Base-by-base conservation (phyloP, 257 asterid species). In the Penstemon eatonii region DNA sequence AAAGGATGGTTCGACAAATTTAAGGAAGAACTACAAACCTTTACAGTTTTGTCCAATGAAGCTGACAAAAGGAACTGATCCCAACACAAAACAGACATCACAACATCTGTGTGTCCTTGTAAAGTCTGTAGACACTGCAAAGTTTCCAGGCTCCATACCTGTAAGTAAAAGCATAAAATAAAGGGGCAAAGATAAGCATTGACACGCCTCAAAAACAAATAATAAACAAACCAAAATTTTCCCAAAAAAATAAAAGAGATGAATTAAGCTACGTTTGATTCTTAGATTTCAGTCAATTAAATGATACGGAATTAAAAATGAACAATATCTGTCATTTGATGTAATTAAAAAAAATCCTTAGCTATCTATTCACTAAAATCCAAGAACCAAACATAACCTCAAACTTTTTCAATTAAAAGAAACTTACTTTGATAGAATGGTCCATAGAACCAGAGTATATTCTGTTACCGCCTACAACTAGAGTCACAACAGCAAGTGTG, bases 61-160 rank as follows among this genome's bases (percentile, higher is more conserved):
- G 98, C 95, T 5, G 98, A 83, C 71, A 94, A 80, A 65, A 94
- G 98, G 83, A 94, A 94, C 70, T 89, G 96, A 73, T 94, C 99
- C 99, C 99, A 94, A 59, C 99, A 91, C 68, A 94, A 81, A 83
- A 94, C 87, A 67, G 98, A 94, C 97, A 92, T 94, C 71, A 94
- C 99, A 64, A 86, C 98, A 79, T 76, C 78, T 8, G 87, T 77
- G 71, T 94, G 99, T 67, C 83, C 96, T 7, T 96, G 63, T 79
- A 94, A 67, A 66, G 90, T 83, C 68, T 91, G 99, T 47, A 89
- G 13, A 54, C 99, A 94, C 83, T 89, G 95, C 87, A 94, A 76
- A 7, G 83, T 86, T 71, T 94, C 99, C 63, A 94, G 92, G 82
- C 84, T 85, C 99, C 99, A 94, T 47, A 92, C 96, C 99, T 94